These are phyloP conservation scores for Gonapodya sp. DNA, from an alignment of 192 early-diverging fungal species.

Conservation along the genomic window DNA sequence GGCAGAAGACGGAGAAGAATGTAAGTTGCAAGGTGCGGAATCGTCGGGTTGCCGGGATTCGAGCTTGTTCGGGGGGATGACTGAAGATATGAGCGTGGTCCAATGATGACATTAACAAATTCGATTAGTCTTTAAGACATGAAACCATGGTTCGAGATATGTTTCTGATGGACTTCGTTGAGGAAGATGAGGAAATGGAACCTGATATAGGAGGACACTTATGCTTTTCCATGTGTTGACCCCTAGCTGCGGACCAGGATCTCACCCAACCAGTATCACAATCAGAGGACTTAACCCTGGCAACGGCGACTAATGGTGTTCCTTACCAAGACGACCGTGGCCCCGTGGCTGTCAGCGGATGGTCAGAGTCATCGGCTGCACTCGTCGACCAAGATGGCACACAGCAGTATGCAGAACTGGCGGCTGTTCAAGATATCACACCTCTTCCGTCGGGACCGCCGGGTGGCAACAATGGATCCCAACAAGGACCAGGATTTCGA, in stretches of 20 bases:
- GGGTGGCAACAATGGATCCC: neutral
- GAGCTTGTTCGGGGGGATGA: neutral
- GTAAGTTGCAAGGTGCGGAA: too few species aligned
- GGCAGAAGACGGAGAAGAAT: neutral
- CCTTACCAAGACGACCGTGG: neutral
- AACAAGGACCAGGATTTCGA: neutral
- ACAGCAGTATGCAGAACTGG: neutral
- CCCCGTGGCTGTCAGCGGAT: neutral
- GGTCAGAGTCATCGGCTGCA: neutral
- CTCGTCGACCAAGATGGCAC: neutral
- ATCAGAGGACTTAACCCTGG: too few species aligned
- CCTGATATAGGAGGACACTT: too few species aligned
- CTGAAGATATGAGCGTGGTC: neutral
- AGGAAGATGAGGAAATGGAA: too few species aligned
- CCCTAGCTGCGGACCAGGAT: too few species aligned
- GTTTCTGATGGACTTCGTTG: neutral
- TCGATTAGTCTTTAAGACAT: conserved; percentile 23
- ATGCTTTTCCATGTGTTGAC: too few species aligned
- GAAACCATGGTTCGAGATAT: conserved; percentile 8
- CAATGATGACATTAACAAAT: neutral
- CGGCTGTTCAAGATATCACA: neutral
- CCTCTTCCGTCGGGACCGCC: neutral
- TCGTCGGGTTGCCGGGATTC: neutral
- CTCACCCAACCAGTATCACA: too few species aligned
- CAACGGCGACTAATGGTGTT: neutral